Evolutionary conservation across 1,284 basidiomycete species (phyloP).

Genomic region (Tilletia setariae): DNA sequence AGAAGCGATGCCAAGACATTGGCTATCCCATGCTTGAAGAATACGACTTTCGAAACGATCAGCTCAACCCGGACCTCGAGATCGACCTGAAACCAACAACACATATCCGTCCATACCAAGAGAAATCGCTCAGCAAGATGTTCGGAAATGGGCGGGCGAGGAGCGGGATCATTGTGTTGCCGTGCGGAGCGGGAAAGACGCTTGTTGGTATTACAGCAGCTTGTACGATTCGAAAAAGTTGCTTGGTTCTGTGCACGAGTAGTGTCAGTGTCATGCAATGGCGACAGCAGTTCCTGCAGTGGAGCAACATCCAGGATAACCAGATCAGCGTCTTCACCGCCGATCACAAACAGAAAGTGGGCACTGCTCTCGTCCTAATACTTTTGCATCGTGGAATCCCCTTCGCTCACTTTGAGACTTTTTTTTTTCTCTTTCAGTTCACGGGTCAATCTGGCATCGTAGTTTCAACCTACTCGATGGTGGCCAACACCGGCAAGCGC

Average conservation of each 20-base stretch:
- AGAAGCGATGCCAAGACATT: constrained; percentile 52
- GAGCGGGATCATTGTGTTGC: constrained; percentile 96
- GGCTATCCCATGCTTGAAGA: constrained; percentile 54
- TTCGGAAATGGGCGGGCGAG: constrained; percentile 53
- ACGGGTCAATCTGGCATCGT: constrained; percentile 52
- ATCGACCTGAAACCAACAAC: constrained; percentile 53
- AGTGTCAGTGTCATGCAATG: constrained; percentile 54
- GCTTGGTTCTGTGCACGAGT: constrained; percentile 80
- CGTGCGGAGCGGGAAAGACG: constrained; percentile 98
- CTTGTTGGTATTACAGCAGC: constrained; percentile 98
- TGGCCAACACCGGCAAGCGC: constrained; percentile 53
- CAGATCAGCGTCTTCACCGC: constrained; percentile 54
- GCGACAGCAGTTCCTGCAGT: constrained; percentile 52
- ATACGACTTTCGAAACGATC: constrained; percentile 54
- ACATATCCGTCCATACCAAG: constrained; percentile 53
- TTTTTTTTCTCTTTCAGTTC: no score
- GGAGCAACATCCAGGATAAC: constrained; percentile 54
- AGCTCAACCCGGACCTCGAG: constrained; percentile 51
- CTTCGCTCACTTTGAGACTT: background rate
- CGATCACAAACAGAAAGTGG: constrained; percentile 49
- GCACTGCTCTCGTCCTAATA: background rate
- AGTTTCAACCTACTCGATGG: constrained; percentile 54
- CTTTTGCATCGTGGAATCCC: background rate
- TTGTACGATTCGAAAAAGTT: constrained; percentile 98
- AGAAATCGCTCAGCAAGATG: constrained; percentile 54